Evolutionary conservation across 768 basidiomycete species (phyloP), one percentile per base, ranked within the genome.

Genomic region (Leccinum ochraceum): DNA sequence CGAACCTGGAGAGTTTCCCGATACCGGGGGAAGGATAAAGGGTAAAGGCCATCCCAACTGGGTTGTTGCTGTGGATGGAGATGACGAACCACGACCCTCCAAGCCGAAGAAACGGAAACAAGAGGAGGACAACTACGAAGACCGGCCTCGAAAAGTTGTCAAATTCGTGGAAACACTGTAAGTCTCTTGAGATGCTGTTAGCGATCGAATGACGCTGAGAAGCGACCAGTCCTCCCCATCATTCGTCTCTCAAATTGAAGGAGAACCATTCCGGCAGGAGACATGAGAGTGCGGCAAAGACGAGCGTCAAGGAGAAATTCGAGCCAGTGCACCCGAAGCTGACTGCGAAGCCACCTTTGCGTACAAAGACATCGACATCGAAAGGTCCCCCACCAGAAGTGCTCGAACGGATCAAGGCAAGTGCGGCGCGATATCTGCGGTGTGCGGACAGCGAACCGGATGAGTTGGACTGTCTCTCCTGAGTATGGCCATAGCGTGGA

Each of bases 381-480:
- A 75, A 69, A 62, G 78, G 79, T 7, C 79, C 76, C 1, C 79
- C 79, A 0, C 77, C 64, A 22, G 73, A 76, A 26, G 74, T 80
- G 3, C 71, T 80, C 8, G 72, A 73, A 42, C 74, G 77, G 54
- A 72, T 80, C 32, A 74, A 69, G 54, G 71, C 75, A 14, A 71
- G 75, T 30, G 67, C 67, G 1, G 64, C 58, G 13, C 65, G 66
- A 37, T 54, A 66, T 55, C 44, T 62, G 13, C 59, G 53, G n/a
- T 54, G 60, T 36, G 58, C 58, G 7, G 67, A 75, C 32, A 73
- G 75, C 59, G 81, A 79, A 56, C 76, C 79, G 7, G 81, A 82
- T 59, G 79, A 79, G 30, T 72, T 82, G 51, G 80, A 82, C 61
- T 82, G 80, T 61, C 69, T 82, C 37, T 76, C 78, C 34, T 80